Evolutionary conservation across 768 basidiomycete genomes (phyloP).

Genomic region (Tricholoma sp.): DNA sequence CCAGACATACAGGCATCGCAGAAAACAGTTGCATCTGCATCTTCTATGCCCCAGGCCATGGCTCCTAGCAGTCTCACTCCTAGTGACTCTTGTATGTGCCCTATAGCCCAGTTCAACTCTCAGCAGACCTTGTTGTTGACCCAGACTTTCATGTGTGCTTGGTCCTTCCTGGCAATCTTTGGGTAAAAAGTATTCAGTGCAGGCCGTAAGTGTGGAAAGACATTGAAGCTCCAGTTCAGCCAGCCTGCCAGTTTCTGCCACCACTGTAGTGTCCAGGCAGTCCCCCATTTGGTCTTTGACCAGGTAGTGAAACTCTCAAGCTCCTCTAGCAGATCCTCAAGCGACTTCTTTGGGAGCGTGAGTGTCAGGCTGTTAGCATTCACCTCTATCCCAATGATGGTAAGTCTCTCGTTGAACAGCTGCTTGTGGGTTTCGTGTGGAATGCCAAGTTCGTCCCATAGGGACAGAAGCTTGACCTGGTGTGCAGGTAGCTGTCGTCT

Average conservation of each 20-base stretch:
- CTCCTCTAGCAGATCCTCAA: not conserved
- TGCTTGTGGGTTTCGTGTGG: not conserved
- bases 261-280: not conserved
- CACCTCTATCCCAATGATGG: conserved; percentile 33
- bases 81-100: not conserved
- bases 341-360: conserved; percentile 8
- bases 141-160: not conserved
- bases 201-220: not conserved
- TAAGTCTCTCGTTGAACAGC: conserved; percentile 9
- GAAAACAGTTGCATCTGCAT: conserved; percentile 2
- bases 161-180: not conserved
- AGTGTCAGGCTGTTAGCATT: conserved; percentile 27
- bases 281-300: not conserved
- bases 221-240: not conserved
- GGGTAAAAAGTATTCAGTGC: not conserved
- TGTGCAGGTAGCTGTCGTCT: conserved; percentile 25
- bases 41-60: not conserved
- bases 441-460: not conserved
- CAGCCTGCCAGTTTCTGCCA: not conserved
- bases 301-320: not conserved
- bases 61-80: not conserved
- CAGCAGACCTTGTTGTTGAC: not conserved
- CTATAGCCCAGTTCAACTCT: not conserved
- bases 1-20: not conserved
- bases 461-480: conserved; percentile 14